Evolutionary conservation across 2,329 filamentous ascomycete genomes (phyloP), one percentile per base, ranked within the genome.

Genomic region (Boeremia exigua): DNA sequence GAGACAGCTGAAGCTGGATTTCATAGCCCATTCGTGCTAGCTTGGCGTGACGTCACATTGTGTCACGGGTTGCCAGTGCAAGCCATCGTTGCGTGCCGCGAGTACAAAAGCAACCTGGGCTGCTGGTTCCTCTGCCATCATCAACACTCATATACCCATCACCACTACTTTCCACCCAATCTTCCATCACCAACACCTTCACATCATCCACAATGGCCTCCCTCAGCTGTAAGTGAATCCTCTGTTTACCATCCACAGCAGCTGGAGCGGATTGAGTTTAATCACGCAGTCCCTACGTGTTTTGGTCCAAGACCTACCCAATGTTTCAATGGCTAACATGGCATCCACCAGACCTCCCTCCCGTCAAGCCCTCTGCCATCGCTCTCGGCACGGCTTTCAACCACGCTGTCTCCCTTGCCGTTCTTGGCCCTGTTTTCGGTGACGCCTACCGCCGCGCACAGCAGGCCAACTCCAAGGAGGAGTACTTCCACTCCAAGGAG

Each of bases 331-430:
- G 44, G 53, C 65, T 72, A 62, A 72, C 57, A 29, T 27, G 14
- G 17, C 34, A 27, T 48, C 28, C 45, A 56, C 43, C 62, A 88
- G 85, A 90, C 76, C 84, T 91, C 52, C 88, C 88, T 67, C 83
- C 93, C 67, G 95, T 99, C 75, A 98, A 97, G 89, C 95, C 95
- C 69, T 97, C 93, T 75, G 94, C 95, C 73, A 96, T 99, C 75
- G 95, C 94, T 74, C 87, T 98, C 73, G 95, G 95, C 80, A 95
- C 93, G 61, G 81, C 92, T 78, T 99, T 97, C 88, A 97, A 90
- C 85, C 94, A 99, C 81, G 88, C 88, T 71, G 84, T 92, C 71
- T 95, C 95, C 74, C 88, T 91, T 63, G 93, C 91, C 61, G 87
- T 98, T 69, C 86, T 98, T 61, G 85, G 87, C 57, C 94, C 94